Evolutionary conservation across 2,329 filamentous ascomycete genomes (phyloP), one percentile per base, ranked within the genome.

Genomic region (Hypoxylon sp.): DNA sequence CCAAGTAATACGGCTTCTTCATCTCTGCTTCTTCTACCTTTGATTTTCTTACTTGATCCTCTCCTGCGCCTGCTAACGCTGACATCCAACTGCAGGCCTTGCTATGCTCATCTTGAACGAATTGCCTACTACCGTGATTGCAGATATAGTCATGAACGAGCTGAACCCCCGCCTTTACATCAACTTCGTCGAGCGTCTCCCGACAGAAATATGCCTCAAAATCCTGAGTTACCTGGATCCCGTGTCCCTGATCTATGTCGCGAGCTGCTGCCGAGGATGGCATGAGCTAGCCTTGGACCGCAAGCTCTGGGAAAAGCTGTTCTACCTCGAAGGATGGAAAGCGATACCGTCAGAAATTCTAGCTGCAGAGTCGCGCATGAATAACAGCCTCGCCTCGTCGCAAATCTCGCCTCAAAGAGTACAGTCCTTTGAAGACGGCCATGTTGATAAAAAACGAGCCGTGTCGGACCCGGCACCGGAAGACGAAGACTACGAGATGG

Each of bases 181-280:
- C 76, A 91, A 99, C 75, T 97, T 97, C 51, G 87, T 97, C 37
- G 80, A 86, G 63, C 87, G 91, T 68, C 84, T 99, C 0, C 95
- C 95, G 0, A 87, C 91, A 21, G 95, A 99, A 73, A 90, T 99
- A 68, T 96, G 92, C 59, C 87, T 95, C 40, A 89, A 96, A 69
- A 89, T 98, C 40, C 88, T 99, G 38, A 88, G 89, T 13, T 95
- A 92, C 70, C 87, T 99, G 46, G 90, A 93, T 51, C 89, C 92
- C 0, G 74, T 86, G 23, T 95, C 92, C 0, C 81, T 99, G 33
- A 81, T 98, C 54, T 86, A 85, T 46, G 90, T 93, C 2, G 91
- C 92, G 0, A 83, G 86, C 40, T 87, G 92, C 13, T 97, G 92
- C 29, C 87, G 88, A 42, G 81, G 87, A 62, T 99, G 95, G 94